Conservation (phyloP, 805 yeast species). For the Tetrapisispora phaffii region DNA sequence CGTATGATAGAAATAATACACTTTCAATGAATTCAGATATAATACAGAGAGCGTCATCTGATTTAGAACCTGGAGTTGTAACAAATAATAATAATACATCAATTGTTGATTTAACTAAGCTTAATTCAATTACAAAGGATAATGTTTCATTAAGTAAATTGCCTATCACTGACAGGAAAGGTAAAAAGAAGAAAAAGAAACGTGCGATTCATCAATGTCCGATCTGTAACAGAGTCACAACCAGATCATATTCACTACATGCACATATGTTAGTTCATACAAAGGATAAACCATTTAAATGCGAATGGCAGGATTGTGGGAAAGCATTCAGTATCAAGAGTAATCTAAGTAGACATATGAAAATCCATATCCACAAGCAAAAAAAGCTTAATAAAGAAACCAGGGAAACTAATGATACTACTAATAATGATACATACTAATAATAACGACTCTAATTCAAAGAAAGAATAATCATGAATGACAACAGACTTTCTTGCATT, state of each 20-base stretch:
- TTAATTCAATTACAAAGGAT: not conserved
- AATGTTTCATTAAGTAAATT: not conserved
- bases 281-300: conserved; percentile 57
- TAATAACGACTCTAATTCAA: no score
- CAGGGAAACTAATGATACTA: not conserved
- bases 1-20: not conserved
- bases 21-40: not conserved
- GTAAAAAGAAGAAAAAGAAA: not conserved
- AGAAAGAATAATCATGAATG: no score
- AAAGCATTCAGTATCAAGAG: conserved; percentile 61
- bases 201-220: conserved; percentile 28
- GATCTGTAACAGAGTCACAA: conserved; percentile 59
- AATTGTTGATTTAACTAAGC: not conserved
- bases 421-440: no score
- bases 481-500: no score
- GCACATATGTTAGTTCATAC: conserved; percentile 71
- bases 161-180: not conserved
- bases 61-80: not conserved
- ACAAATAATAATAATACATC: not conserved
- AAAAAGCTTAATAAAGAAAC: not conserved
- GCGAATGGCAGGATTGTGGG: conserved; percentile 53
- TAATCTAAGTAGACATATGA: conserved; percentile 67
- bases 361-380: conserved; percentile 38
- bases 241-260: conserved; percentile 66
- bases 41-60: not conserved